Evolutionary conservation across 495 filamentous ascomycete genomes (phyloP).

Genomic region (Lasiosphaeria hispida): DNA sequence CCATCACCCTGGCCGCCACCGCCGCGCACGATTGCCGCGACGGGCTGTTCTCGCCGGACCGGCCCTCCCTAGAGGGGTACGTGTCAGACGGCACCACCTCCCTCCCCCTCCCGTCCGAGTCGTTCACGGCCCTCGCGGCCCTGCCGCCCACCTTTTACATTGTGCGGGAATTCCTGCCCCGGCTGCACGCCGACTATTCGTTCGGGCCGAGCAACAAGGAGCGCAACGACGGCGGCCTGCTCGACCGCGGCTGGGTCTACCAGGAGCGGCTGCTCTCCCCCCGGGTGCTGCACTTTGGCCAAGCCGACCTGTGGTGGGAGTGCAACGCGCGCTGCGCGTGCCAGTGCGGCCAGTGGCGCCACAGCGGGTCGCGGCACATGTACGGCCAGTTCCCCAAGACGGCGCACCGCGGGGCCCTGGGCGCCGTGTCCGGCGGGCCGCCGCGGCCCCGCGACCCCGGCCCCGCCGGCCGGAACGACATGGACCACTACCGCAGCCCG

Average conservation of each 20-base stretch:
- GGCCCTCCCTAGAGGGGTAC: not conserved
- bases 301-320: slow-evolving; percentile 17
- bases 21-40: slow-evolving; percentile 6
- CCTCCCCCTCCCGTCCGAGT: not conserved
- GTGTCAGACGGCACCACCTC: not conserved
- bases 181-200: not conserved
- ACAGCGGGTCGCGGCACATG: not conserved
- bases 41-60: slow-evolving; percentile 4
- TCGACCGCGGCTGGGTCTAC: slow-evolving; percentile 18
- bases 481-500: not conserved
- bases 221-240: not conserved
- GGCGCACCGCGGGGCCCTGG: not conserved
- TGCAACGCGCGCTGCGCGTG: slow-evolving; percentile 4
- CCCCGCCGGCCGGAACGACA: no score
- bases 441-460: no score
- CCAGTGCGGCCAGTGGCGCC: slow-evolving; percentile 15
- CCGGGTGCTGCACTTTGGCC: slow-evolving; percentile 20
- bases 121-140: not conserved
- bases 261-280: slow-evolving; percentile 15
- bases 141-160: not conserved
- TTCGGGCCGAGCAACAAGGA: not conserved
- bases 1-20: slow-evolving; percentile 24
- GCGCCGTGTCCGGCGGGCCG: no score
- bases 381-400: slow-evolving; percentile 4
- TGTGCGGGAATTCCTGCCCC: not conserved